Conservation (phyloP, 305 asterid genomes). For the Fraxinus dipetala region DNA sequence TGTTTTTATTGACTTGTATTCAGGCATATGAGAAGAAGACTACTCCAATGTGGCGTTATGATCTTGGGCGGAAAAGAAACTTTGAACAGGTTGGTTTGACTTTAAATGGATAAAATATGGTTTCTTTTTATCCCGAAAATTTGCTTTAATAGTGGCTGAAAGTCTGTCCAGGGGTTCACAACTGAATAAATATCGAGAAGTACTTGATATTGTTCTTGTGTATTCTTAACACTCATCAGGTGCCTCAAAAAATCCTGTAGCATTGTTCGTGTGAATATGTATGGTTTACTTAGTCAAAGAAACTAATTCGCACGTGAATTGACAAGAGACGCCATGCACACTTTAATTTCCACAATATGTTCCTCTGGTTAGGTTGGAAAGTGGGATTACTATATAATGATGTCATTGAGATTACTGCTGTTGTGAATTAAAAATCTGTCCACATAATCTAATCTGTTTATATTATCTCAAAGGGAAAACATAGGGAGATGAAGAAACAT, state of each 20-base stretch:
- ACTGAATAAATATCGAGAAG: not conserved
- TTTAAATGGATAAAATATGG: not conserved
- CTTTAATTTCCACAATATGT: not conserved
- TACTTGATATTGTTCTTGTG: not conserved
- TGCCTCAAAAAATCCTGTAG: not conserved
- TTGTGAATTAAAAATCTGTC: not conserved
- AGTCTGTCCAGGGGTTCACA: not conserved
- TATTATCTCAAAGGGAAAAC: not conserved
- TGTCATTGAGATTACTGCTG: not conserved
- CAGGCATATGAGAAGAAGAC: constrained; percentile 66
- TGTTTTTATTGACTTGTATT: constrained; percentile 11
- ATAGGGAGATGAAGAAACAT: not conserved
- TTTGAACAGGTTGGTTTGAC: constrained; percentile 51
- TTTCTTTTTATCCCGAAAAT: not conserved
- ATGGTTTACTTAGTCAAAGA: not conserved
- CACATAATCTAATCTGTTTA: not conserved
- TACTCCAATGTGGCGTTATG: constrained; percentile 56
- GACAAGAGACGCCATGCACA: not conserved
- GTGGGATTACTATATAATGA: not conserved
- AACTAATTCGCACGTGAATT: not conserved
- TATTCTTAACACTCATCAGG: not conserved
- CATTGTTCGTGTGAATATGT: not conserved
- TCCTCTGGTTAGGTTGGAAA: not conserved
- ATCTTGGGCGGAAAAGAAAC: constrained; percentile 59
- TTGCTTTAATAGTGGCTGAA: not conserved